Percentiles rank a stretch among this genome's conserved stretches.
Conservation (phyloP, 306 rosid species). For the Neltuma alba region DNA sequence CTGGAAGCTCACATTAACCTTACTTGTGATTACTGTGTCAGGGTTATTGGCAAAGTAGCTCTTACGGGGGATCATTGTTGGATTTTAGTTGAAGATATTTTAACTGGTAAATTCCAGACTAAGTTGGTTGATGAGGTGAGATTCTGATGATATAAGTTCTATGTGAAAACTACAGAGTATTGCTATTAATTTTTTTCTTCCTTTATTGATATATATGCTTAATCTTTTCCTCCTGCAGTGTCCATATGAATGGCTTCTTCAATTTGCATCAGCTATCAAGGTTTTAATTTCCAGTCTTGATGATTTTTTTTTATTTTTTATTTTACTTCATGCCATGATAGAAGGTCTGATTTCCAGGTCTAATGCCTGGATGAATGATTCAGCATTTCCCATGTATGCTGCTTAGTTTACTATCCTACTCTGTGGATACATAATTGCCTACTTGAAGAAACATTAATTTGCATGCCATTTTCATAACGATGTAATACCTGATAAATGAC, state of each 20-base stretch:
- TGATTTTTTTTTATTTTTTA: not conserved
- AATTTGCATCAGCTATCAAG: constrained; percentile 84
- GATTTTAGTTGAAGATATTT: constrained; percentile 47
- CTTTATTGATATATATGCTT: constrained; percentile 21
- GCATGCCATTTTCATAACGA: not conserved
- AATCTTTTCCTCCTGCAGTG: constrained; percentile 55
- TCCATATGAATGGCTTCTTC: constrained; percentile 82
- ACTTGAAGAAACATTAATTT: constrained; percentile 6
- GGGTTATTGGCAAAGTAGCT: constrained; percentile 79
- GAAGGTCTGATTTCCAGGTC: constrained; percentile 17
- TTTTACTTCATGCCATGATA: not conserved
- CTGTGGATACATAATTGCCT: constrained; percentile 1
- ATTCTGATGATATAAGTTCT: constrained; percentile 32
- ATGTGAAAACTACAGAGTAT: constrained; percentile 1
- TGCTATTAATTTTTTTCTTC: not conserved
- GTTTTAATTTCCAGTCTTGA: constrained; percentile 42
- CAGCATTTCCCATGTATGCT: not conserved
- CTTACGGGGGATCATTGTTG: constrained; percentile 55
- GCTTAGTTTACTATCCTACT: not conserved
- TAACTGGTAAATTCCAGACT: constrained; percentile 40
- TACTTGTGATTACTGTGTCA: constrained; percentile 40
- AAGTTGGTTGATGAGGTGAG: constrained; percentile 57
- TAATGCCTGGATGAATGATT: constrained; percentile 11
- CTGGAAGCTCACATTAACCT: constrained; percentile 7
- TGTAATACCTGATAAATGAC: constrained; percentile 9